Evolutionary conservation across 2,329 filamentous ascomycete genomes (phyloP), one percentile per base, ranked within the genome.

Genomic region (Aspergillus candidus): DNA sequence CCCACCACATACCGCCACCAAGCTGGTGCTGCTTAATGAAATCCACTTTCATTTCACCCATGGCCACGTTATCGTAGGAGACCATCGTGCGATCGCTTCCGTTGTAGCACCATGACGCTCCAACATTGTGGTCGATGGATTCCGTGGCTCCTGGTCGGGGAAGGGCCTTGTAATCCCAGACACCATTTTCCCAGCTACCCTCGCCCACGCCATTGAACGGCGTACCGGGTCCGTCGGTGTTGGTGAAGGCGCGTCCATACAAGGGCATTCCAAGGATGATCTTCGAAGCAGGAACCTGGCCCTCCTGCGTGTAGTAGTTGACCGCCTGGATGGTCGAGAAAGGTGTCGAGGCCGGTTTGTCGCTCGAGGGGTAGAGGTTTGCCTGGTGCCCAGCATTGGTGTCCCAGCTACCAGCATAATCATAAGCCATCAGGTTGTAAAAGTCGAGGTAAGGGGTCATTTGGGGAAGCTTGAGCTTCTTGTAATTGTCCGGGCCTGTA

Each of bases 1-100:
- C 90, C 87, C 87, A 93, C 88, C 89, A 96, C 90, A 96, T 96
- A 14, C 78, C 87, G n/a, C 90, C 90, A 11, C 89, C 90, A 0
- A 96, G 75, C 0, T 76, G 71, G 17, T 76, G 70, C 13, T 78
- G 61, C 57, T 74, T 78, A 59, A 95, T 78, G 61, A 80, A 95
- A 11, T 78, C 68, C 3, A 82, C 80, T 73, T 96, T 96, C 49
- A 71, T 64, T 50, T 76, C 72, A 4, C 79, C 83, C 67, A 88
- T 81, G 4, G 72, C 56, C 5, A 72, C 64, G 6, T 66, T 76
- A 51, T 82, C 79, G 55, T 94, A 97, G 35, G 78, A 84, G 41
- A 97, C 77, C 72, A 97, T 78, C 44, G 78, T 81, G 47, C 76
- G 75, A 27, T 73, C 74, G 1, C 58, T 65, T 0, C 75, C 64